Evolutionary conservation across 2,329 filamentous ascomycete genomes (phyloP).

Genomic region (Pleomassaria siparia): DNA sequence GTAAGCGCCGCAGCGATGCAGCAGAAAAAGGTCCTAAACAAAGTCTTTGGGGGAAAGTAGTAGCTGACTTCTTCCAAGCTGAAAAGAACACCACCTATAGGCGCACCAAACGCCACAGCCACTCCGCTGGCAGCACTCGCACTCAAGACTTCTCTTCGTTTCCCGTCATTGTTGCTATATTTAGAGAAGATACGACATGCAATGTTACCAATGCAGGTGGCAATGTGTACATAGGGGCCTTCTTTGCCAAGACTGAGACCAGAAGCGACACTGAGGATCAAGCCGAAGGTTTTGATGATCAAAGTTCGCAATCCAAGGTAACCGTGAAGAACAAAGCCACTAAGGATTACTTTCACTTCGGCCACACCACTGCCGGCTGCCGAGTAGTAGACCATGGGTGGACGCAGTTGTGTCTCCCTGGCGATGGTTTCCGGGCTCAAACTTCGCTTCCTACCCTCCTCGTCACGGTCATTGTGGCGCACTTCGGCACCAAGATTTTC

Average conservation of each 20-base stretch:
- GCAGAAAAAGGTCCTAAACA: conserved; percentile 98
- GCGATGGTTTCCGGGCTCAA: conserved; percentile 46
- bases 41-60: conserved; percentile 95
- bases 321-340: conserved; percentile 93
- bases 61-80: conserved; percentile 94
- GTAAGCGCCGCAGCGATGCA: conserved; percentile 89
- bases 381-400: conserved; percentile 91
- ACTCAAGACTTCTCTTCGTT: conserved; percentile 89
- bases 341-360: conserved; percentile 96
- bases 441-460: conserved; percentile 46
- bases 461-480: conserved; percentile 46
- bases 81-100: conserved; percentile 86
- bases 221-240: conserved; percentile 95
- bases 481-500: conserved; percentile 78
- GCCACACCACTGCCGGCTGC: conserved; percentile 95
- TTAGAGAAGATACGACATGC: conserved; percentile 91
- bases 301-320: conserved; percentile 89
- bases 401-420: conserved; percentile 45
- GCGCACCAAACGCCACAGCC: conserved; percentile 90
- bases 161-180: conserved; percentile 91
- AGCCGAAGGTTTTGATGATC: conserved; percentile 76
- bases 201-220: conserved; percentile 93
- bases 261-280: conserved; percentile 88
- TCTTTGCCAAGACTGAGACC: conserved; percentile 94
- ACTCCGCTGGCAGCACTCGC: conserved; percentile 90